Conservation (phyloP, 176 grass and related monocot species). For the Stipa capillata region DNA sequence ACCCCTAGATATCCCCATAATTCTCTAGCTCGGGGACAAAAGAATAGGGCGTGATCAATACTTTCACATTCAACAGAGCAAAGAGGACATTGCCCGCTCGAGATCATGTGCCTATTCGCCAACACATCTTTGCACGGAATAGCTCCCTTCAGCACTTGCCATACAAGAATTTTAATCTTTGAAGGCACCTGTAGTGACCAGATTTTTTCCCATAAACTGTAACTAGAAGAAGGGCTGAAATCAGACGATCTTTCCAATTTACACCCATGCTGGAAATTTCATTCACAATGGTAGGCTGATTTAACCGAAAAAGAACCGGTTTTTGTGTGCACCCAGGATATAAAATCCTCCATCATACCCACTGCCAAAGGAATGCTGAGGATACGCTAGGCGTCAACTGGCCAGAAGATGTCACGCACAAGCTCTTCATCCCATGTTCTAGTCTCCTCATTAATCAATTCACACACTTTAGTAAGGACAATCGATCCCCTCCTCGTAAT, state of each 20-base stretch:
- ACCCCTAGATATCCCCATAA: background rate
- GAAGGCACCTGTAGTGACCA: background rate
- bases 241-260: background rate
- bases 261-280: background rate
- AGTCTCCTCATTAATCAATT: background rate
- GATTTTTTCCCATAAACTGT: background rate
- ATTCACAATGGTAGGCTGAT: background rate
- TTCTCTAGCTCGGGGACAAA: background rate
- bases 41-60: background rate
- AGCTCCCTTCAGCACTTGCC: background rate
- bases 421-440: background rate
- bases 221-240: background rate
- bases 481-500: background rate
- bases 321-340: background rate
- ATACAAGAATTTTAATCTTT: too few species aligned
- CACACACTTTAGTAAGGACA: background rate
- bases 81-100: background rate
- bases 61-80: background rate
- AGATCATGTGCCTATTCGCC: background rate
- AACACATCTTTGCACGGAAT: background rate
- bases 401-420: background rate
- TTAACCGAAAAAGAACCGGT: background rate
- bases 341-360: background rate
- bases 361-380: background rate
- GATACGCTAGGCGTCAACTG: background rate